Percentiles rank a stretch among this genome's conserved stretches.
These are phyloP conservation scores for Aureobasidium pullulans DNA, from an alignment of 2,329 filamentous ascomycete species.

Conservation along the genomic window DNA sequence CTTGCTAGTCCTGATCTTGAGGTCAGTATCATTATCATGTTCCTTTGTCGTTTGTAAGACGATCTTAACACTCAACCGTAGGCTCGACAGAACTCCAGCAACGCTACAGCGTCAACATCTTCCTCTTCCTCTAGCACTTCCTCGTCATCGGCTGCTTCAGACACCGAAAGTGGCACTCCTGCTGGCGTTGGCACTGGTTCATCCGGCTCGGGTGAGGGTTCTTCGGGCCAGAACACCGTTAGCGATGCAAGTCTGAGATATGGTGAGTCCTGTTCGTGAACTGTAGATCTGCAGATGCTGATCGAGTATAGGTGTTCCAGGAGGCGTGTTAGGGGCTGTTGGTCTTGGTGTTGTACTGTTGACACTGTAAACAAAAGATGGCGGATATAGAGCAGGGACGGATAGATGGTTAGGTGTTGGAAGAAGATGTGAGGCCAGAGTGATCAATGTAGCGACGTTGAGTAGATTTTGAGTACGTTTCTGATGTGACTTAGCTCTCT, in stretches of 20 bases:
- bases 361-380: neutral
- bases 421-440: no score
- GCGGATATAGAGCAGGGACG: no score
- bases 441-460: no score
- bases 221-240: neutral
- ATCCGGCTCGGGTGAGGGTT: slow-evolving; percentile 1
- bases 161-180: neutral
- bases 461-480: no score
- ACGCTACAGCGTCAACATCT: neutral
- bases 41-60: neutral
- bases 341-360: neutral
- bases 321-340: neutral
- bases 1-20: neutral
- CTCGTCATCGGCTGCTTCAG: neutral
- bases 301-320: neutral
- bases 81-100: neutral
- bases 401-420: no score
- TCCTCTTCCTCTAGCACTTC: neutral
- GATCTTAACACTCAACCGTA: neutral
- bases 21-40: neutral
- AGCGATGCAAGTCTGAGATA: neutral
- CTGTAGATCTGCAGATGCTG: neutral
- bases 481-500: no score
- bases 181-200: neutral
- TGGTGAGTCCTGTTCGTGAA: neutral